These are phyloP conservation scores for Orbilia blumenaviensis DNA, from an alignment of 2,329 filamentous ascomycete genomes.

Conservation along the genomic window DNA sequence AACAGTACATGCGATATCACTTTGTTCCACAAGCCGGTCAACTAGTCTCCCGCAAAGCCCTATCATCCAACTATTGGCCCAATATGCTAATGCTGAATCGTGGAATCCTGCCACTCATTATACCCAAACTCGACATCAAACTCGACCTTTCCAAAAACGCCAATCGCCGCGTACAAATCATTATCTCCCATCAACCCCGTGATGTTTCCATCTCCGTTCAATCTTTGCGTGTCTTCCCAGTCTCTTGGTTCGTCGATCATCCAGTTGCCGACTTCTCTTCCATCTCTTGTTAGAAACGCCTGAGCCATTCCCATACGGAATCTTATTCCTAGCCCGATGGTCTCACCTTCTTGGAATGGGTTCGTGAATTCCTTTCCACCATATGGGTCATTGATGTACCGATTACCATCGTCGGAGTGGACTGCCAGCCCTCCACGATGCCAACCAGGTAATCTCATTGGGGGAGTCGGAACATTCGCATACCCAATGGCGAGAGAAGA, in stretches of 20 bases:
- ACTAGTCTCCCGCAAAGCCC: too few species aligned
- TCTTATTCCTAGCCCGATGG: conserved; percentile 76
- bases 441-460: conserved; percentile 82
- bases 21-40: too few species aligned
- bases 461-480: conserved; percentile 77
- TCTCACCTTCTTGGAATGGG: conserved; percentile 72
- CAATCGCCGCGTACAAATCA: conserved; percentile 76
- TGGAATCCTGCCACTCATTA: conserved; percentile 50
- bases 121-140: conserved; percentile 69
- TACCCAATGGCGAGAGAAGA: conserved; percentile 73
- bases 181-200: conserved; percentile 75
- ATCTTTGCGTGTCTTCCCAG: conserved; percentile 46
- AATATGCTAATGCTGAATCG: conserved; percentile 18
- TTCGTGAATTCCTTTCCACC: conserved; percentile 75
- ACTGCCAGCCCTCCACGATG: conserved; percentile 77
- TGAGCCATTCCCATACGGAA: conserved; percentile 63
- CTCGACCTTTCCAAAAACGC: conserved; percentile 68
- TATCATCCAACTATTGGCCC: too few species aligned
- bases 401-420: conserved; percentile 81
- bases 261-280: conserved; percentile 71
- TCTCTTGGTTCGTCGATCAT: conserved; percentile 79
- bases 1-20: too few species aligned
- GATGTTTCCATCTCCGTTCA: conserved; percentile 56
- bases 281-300: conserved; percentile 77
- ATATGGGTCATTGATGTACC: conserved; percentile 78